phyloP scores from a whole-genome alignment of 2,329 filamentous ascomycete species.

The Alternaria arbusti region DNA sequence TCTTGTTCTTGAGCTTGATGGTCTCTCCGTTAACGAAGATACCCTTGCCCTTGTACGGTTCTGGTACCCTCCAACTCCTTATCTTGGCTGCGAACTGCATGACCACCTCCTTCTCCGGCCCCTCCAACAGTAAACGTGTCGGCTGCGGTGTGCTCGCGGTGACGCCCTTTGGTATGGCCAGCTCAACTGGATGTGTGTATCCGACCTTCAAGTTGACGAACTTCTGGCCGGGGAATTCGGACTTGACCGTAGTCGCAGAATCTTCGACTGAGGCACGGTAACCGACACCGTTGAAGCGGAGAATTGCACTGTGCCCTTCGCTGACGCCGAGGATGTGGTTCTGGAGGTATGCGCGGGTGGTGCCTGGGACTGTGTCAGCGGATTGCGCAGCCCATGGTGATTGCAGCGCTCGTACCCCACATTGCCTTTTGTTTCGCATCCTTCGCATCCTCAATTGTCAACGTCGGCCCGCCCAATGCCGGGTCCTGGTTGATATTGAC shows the following conservation, averaged over 20 bases:
- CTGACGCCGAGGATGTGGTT: constrained; percentile 93
- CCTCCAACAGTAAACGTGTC: constrained; percentile 89
- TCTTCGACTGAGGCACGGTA: constrained; percentile 89
- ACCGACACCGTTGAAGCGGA: constrained; percentile 92
- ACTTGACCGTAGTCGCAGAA: constrained; percentile 68
- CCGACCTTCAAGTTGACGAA: constrained; percentile 95
- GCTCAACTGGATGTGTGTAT: constrained; percentile 93
- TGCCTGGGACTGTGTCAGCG: constrained; percentile 63
- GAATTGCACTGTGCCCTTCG: constrained; percentile 92
- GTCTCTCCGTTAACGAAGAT: constrained; percentile 98
- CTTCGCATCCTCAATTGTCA: constrained; percentile 73
- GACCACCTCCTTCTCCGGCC: constrained; percentile 82
- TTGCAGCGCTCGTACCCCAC: constrained; percentile 72
- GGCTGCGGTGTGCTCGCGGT: constrained; percentile 88
- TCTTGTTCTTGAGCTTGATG: constrained; percentile 96
- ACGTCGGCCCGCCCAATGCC: constrained; percentile 65
- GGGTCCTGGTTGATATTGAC: constrained; percentile 73
- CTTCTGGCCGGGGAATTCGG: constrained; percentile 80
- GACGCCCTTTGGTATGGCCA: constrained; percentile 81
- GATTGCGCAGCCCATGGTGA: constrained; percentile 1
- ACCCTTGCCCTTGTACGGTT: constrained; percentile 99
- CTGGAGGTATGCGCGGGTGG: constrained; percentile 85
- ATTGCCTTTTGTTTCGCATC: constrained; percentile 83
- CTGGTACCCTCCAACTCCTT: constrained; percentile 84
- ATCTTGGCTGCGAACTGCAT: constrained; percentile 92